Conservation (phyloP, 331 rosid species). For the Rhamnella rubrinervis region DNA sequence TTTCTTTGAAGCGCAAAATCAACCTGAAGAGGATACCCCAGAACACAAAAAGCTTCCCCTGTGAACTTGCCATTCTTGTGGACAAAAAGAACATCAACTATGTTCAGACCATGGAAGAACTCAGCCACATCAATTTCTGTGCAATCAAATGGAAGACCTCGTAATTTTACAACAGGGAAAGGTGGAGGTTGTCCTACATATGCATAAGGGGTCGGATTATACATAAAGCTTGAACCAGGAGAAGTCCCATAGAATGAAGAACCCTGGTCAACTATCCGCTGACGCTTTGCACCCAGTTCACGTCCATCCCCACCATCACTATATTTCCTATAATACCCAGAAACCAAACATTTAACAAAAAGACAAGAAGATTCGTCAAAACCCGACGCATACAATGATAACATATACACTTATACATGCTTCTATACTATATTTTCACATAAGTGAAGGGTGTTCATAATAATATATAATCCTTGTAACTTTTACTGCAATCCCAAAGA, state of each 20-base stretch:
- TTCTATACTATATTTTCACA: no score
- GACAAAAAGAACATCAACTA: constrained; percentile 83
- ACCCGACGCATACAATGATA: not conserved
- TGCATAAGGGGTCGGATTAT: constrained; percentile 76
- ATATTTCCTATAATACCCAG: constrained; percentile 41
- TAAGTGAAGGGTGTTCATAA: no score
- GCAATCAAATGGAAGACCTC: constrained; percentile 92
- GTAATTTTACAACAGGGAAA: constrained; percentile 80
- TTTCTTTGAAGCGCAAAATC: constrained; percentile 90
- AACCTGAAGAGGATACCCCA: constrained; percentile 90
- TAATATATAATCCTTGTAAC: no score
- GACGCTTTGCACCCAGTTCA: constrained; percentile 93
- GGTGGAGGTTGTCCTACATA: constrained; percentile 79
- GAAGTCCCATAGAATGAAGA: constrained; percentile 77
- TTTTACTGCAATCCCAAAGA: no score
- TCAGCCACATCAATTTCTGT: constrained; percentile 83
- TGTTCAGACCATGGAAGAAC: constrained; percentile 90
- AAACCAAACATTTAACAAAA: constrained; percentile 17
- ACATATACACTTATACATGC: not conserved
- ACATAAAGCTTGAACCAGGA: constrained; percentile 73
- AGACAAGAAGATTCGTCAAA: constrained; percentile 8
- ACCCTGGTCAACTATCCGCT: constrained; percentile 73
- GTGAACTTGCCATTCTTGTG: constrained; percentile 76
- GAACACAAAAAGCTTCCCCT: constrained; percentile 90
- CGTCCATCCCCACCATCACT: constrained; percentile 79